Evolutionary conservation across 2,329 filamentous ascomycete species (phyloP).

Genomic region (Diaporthe amygdali): DNA sequence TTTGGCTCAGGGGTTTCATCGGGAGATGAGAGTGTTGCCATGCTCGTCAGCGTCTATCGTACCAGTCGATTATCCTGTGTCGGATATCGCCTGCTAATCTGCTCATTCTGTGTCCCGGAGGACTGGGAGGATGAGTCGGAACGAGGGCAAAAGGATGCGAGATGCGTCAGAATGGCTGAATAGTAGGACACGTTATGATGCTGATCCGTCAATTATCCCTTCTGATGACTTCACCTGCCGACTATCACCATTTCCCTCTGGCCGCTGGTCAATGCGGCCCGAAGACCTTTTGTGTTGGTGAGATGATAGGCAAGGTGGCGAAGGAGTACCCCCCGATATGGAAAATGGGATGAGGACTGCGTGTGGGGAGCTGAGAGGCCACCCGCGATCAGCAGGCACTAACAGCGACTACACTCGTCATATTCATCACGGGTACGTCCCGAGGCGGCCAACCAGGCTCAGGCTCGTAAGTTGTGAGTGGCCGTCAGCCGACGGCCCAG

Average conservation of each 20-base stretch:
- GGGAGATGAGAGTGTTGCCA: not conserved
- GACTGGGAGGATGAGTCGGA: not conserved
- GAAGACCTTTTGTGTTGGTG: not conserved
- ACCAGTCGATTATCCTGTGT: not conserved
- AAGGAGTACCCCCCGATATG: not conserved
- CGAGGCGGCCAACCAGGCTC: conserved; percentile 1
- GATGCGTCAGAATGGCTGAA: not conserved
- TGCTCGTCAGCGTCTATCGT: not conserved
- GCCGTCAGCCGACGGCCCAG: conserved; percentile 7
- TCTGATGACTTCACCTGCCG: not conserved
- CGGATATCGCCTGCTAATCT: conserved; percentile 5
- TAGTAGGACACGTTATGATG: not conserved
- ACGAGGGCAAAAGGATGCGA: not conserved
- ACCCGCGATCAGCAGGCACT: not conserved
- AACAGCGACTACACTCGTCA: not conserved
- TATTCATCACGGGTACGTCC: not conserved
- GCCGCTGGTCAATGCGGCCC: conserved; percentile 12
- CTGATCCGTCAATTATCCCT: not conserved
- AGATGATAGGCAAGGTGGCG: not conserved
- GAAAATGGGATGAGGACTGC: not conserved
- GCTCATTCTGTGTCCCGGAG: not conserved
- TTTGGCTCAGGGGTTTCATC: not conserved
- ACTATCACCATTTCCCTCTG: conserved; percentile 11
- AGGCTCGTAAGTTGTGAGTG: not conserved
- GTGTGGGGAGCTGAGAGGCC: not conserved